Evolutionary conservation across 305 asterid genomes (phyloP).

Genomic region (Plantago coronopus): DNA sequence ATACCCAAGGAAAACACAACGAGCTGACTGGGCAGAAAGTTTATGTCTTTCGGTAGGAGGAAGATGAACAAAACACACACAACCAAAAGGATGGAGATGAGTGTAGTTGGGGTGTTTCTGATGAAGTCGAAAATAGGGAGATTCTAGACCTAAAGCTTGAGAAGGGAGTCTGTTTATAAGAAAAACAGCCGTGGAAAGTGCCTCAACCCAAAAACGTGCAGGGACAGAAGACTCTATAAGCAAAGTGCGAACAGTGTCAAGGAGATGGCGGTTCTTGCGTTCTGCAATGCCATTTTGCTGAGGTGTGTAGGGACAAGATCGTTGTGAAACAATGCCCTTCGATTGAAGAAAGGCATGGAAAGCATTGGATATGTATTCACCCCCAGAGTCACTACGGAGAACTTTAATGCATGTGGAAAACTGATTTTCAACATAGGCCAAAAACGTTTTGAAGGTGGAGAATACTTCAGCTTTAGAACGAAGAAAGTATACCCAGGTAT

Average conservation of each 20-base stretch:
- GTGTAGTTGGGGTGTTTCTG: neutral
- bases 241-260: neutral
- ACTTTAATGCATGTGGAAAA: too few species aligned
- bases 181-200: neutral
- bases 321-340: too few species aligned
- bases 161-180: neutral
- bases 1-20: constrained; percentile 2
- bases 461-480: too few species aligned
- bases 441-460: too few species aligned
- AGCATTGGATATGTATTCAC: too few species aligned
- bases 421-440: too few species aligned
- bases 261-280: neutral
- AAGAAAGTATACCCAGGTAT: too few species aligned
- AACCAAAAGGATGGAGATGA: neutral
- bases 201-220: neutral
- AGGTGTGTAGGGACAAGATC: too few species aligned
- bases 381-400: too few species aligned
- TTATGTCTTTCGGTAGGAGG: neutral
- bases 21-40: neutral
- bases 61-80: neutral
- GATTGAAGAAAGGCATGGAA: too few species aligned
- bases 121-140: neutral
- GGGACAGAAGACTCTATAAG: neutral
- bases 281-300: too few species aligned
- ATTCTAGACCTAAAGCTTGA: neutral